phyloP scores from a whole-genome alignment of 768 basidiomycete genomes.

The Termitomyces heimii region DNA sequence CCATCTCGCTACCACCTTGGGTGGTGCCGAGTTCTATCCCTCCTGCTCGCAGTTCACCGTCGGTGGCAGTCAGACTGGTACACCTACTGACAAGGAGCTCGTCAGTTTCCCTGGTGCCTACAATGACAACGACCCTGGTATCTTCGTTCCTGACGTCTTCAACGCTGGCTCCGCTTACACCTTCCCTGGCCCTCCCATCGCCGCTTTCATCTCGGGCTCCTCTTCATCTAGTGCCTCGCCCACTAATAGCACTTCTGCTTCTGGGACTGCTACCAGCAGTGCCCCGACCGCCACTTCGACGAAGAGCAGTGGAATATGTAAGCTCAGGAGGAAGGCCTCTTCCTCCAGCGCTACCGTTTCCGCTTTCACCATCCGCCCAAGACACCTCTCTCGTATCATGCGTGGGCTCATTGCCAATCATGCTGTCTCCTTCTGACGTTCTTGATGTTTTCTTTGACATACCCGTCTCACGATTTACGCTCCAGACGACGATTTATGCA shows the following conservation, averaged over 20 bases:
- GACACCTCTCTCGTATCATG: slow-evolving; percentile 25
- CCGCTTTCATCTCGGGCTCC: slow-evolving; percentile 27
- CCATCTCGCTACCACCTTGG: slow-evolving; percentile 48
- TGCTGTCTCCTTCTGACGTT: neutral
- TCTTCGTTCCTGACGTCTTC: slow-evolving; percentile 50
- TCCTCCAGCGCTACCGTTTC: slow-evolving; percentile 1
- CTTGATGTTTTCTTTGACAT: neutral
- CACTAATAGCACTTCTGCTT: neutral
- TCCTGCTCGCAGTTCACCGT: slow-evolving; percentile 58
- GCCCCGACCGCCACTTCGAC: slow-evolving; percentile 7
- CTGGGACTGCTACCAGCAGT: slow-evolving; percentile 3
- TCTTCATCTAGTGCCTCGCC: neutral
- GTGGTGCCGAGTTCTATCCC: slow-evolving; percentile 80
- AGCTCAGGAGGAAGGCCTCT: slow-evolving; percentile 9
- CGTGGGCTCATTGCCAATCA: slow-evolving; percentile 16
- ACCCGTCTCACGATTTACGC: neutral
- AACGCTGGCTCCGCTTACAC: slow-evolving; percentile 23
- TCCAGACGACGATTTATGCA: neutral
- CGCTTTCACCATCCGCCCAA: slow-evolving; percentile 14
- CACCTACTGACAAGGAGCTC: slow-evolving; percentile 40
- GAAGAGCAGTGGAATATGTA: slow-evolving; percentile 12
- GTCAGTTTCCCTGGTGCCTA: slow-evolving; percentile 74
- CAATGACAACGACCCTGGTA: slow-evolving; percentile 63
- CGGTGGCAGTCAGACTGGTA: slow-evolving; percentile 46
- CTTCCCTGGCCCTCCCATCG: slow-evolving; percentile 50